A percentile compares a stretch with the other conserved stretches of the same genome.
Conservation (phyloP, 305 asterid genomes). For the Fraxinus nigra region DNA sequence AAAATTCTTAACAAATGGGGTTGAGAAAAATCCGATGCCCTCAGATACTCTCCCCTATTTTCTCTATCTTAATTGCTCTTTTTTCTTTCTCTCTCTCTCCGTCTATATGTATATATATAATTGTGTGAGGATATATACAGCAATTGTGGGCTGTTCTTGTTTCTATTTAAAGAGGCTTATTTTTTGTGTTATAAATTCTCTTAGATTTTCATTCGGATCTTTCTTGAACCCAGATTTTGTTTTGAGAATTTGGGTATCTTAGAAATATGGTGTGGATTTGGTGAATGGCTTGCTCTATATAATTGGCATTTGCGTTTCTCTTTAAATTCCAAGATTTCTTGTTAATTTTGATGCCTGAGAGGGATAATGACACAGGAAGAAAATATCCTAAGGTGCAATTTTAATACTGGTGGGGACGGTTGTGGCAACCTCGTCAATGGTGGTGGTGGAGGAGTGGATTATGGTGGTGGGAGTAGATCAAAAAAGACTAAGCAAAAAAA, state of each 20-base stretch:
- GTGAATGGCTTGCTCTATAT: slow-evolving; percentile 38
- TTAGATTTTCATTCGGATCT: slow-evolving; percentile 42
- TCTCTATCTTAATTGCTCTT: slow-evolving; percentile 9
- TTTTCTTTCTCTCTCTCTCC: slow-evolving; percentile 9
- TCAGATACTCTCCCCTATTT: slow-evolving; percentile 29
- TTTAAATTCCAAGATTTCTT: slow-evolving; percentile 33
- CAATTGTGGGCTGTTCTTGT: slow-evolving; percentile 32
- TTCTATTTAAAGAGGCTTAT: slow-evolving; percentile 32
- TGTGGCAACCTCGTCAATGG: slow-evolving; percentile 26
- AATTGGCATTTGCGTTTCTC: slow-evolving; percentile 20
- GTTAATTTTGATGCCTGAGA: slow-evolving; percentile 48
- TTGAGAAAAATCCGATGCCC: slow-evolving; percentile 54
- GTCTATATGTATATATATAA: slow-evolving; percentile 6
- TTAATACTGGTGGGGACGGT: slow-evolving; percentile 28
- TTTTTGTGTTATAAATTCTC: slow-evolving; percentile 20
- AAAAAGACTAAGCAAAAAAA: slow-evolving; percentile 76
- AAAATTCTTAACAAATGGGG: slow-evolving; percentile 36
- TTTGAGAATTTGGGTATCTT: slow-evolving; percentile 43
- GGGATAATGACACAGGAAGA: slow-evolving; percentile 67
- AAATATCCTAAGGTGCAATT: slow-evolving; percentile 38
- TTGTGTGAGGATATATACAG: slow-evolving; percentile 1
- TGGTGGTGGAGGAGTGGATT: slow-evolving; percentile 12
- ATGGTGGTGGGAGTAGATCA: slow-evolving; percentile 32
- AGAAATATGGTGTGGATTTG: slow-evolving; percentile 36
- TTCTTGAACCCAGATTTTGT: slow-evolving; percentile 30